Conservation (phyloP, 148 eudicot species). For the Fagopyrum esculentum region DNA sequence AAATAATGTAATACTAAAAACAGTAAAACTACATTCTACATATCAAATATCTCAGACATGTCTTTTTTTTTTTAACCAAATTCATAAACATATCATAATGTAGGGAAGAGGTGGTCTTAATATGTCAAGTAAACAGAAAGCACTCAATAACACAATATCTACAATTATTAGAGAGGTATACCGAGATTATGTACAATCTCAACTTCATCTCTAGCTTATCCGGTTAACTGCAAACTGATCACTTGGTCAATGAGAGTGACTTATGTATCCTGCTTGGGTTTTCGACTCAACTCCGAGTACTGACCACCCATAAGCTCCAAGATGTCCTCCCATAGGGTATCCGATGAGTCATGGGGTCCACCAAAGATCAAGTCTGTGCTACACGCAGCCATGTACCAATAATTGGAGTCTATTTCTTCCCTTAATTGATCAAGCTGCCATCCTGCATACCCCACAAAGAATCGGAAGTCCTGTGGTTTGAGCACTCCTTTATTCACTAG, state of each 20-base stretch:
- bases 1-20: too few relatives aligned
- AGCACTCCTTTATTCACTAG: constrained; percentile 72
- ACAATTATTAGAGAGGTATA: too few relatives aligned
- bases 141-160: too few relatives aligned
- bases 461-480: constrained; percentile 72
- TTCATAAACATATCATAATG: too few relatives aligned
- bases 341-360: constrained; percentile 33
- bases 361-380: constrained; percentile 55
- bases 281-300: constrained; percentile 89
- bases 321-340: constrained; percentile 83
- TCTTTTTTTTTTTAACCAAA: too few relatives aligned
- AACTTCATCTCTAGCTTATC: neutral
- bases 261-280: constrained; percentile 80
- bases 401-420: constrained; percentile 68
- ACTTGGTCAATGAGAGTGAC: constrained; percentile 19
- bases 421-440: constrained; percentile 86
- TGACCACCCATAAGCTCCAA: constrained; percentile 94
- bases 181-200: neutral
- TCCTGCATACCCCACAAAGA: constrained; percentile 93
- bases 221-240: neutral
- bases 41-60: too few relatives aligned
- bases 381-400: constrained; percentile 94
- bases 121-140: too few relatives aligned
- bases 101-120: too few relatives aligned
- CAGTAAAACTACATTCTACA: too few relatives aligned